Conservation (phyloP, 495 filamentous ascomycete species). For the Neurospora discreta region DNA sequence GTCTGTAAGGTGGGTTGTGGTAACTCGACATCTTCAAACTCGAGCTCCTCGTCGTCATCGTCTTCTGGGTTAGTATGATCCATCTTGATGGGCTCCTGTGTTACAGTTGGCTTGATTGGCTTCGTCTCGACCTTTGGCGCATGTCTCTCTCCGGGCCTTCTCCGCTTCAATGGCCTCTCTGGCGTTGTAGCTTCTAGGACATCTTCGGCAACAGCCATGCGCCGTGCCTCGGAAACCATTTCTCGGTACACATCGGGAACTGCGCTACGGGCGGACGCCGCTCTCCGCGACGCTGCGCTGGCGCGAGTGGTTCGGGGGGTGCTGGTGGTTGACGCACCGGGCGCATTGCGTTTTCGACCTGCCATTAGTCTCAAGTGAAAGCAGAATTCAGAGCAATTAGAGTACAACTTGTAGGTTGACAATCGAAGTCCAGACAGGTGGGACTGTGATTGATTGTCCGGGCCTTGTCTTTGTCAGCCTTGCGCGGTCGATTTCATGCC, state of each 20-base stretch:
- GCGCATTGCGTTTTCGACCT: slow-evolving; percentile 15
- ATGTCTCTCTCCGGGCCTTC: slow-evolving; percentile 28
- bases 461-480: neutral
- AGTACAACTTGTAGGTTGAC: neutral
- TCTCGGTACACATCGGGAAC: slow-evolving; percentile 12
- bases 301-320: slow-evolving; percentile 8
- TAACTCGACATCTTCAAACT: slow-evolving; percentile 28
- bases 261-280: neutral
- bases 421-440: neutral
- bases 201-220: neutral
- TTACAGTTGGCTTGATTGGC: slow-evolving; percentile 3
- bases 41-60: slow-evolving; percentile 19
- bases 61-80: slow-evolving; percentile 16
- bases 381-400: neutral
- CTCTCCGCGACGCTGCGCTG: slow-evolving; percentile 1
- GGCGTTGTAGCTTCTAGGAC: neutral
- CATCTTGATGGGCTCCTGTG: neutral
- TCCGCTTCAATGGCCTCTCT: slow-evolving; percentile 29
- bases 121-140: slow-evolving; percentile 3
- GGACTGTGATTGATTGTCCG: neutral
- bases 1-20: slow-evolving; percentile 20
- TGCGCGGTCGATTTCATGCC: neutral
- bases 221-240: slow-evolving; percentile 8
- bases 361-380: slow-evolving; percentile 2
- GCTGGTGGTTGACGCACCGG: neutral